Percentiles rank a stretch among this genome's conserved stretches.
phyloP scores from a whole-genome alignment of 768 basidiomycete species.

The Trametes gibbosa region DNA sequence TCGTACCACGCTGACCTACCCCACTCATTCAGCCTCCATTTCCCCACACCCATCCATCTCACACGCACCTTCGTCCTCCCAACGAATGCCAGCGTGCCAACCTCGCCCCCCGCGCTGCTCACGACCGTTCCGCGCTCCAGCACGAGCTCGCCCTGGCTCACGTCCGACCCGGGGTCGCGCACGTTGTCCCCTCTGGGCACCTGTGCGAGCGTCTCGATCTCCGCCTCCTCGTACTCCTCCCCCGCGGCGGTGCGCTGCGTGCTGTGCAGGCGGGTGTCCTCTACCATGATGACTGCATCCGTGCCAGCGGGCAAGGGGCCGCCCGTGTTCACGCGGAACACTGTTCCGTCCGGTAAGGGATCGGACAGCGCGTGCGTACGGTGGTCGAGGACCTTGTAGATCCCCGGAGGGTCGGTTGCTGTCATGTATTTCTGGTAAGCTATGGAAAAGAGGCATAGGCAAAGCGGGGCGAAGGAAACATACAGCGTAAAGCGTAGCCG shows the following conservation, averaged over 20 bases:
- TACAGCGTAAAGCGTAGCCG: conserved; percentile 81
- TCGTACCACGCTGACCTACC: conserved; percentile 63
- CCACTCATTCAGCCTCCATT: neutral
- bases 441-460: too few relatives aligned
- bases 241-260: conserved; percentile 39
- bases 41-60: neutral
- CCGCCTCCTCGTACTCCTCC: conserved; percentile 59
- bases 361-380: conserved; percentile 35
- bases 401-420: conserved; percentile 65
- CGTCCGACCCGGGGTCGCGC: conserved; percentile 72
- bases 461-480: too few relatives aligned
- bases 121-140: conserved; percentile 62
- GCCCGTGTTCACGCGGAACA: conserved; percentile 85
- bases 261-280: conserved; percentile 79
- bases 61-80: conserved; percentile 62
- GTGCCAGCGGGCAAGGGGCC: conserved; percentile 72
- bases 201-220: conserved; percentile 65
- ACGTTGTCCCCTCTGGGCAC: conserved; percentile 69
- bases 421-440: too few relatives aligned
- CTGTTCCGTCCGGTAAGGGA: conserved; percentile 45
- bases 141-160: conserved; percentile 62
- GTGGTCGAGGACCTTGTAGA: conserved; percentile 66
- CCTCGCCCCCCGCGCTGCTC: conserved; percentile 69
- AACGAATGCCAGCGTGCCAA: conserved; percentile 80
- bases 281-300: conserved; percentile 89